Evolutionary conservation across 192 early-diverging fungal species (phyloP).

Genomic region (Coemansia sp.): DNA sequence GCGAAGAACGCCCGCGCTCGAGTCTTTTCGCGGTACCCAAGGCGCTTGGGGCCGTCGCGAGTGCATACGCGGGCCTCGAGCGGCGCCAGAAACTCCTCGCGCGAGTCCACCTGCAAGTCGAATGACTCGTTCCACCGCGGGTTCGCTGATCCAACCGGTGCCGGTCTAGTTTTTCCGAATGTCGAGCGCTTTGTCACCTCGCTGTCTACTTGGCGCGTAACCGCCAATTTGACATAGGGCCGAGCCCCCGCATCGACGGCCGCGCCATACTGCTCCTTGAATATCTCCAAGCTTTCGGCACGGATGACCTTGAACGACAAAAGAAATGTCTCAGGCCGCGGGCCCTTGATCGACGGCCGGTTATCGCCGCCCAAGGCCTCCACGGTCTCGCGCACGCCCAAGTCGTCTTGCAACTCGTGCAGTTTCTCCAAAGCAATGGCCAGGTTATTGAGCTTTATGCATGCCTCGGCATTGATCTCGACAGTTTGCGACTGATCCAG

Average conservation of each 20-base stretch:
- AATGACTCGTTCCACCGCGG: constrained; percentile 83
- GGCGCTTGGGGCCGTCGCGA: constrained; percentile 47
- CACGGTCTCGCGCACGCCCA: constrained; percentile 35
- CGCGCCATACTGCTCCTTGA: constrained; percentile 56
- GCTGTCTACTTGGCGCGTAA: constrained; percentile 37
- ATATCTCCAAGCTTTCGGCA: constrained; percentile 64
- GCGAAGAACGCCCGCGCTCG: constrained; percentile 64
- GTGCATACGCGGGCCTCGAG: constrained; percentile 52
- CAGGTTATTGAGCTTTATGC: constrained; percentile 53
- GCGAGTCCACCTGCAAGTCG: constrained; percentile 60
- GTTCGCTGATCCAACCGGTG: constrained; percentile 46
- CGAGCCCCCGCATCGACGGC: constrained; percentile 30
- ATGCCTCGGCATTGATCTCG: constrained; percentile 41
- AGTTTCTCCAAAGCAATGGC: constrained; percentile 38
- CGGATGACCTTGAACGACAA: constrained; percentile 69
- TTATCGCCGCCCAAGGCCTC: constrained; percentile 41
- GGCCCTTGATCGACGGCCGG: constrained; percentile 29
- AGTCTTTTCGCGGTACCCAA: constrained; percentile 46
- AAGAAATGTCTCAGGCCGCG: constrained; percentile 38
- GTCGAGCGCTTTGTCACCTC: constrained; percentile 57
- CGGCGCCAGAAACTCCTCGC: constrained; percentile 25
- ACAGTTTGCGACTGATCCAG: constrained; percentile 39
- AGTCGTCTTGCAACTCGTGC: constrained; percentile 44
- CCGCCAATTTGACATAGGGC: constrained; percentile 66
- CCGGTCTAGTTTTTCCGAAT: constrained; percentile 58